Base-by-base conservation (phyloP, 495 filamentous ascomycete genomes). In the Penicillium bialowiezense region DNA sequence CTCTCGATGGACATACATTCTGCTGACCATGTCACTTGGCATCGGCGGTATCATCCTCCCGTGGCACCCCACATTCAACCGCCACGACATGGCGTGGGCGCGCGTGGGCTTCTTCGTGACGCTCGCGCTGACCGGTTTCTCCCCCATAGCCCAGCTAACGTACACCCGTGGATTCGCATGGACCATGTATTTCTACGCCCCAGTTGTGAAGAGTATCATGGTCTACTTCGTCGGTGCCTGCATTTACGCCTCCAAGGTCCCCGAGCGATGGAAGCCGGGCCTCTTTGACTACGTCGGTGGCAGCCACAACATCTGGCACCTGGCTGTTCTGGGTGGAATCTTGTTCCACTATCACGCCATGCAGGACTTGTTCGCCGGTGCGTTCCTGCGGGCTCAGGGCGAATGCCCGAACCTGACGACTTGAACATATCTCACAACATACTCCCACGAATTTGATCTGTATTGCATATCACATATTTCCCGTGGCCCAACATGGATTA, bases 1-100 rank as follows among this genome's bases (percentile, higher is more conserved):
- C 28, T 89, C 86, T 48, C 89, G 90, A 26, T 95, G 87, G 81
- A 73, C 83, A 21, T 98, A 97, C 71, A 91, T 99, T 65, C 69
- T 79, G 33, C 75, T 86, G 15, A 97, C 93, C 6, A 84, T 88
- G 55, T 65, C 83, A 14, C 78, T 99, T 13, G 92, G 93, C 20
- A 72, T 96, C 48, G 89, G 83, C 42, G 93, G 93, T 21, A 88
- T 91, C 52, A 90, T 97, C 44, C 76, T 99, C 4, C 93, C 93
- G 7, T 99, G 93, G 93, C 88, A 96, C 65, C 95, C 93, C 1
- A 86, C 80, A 10, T 99, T 99, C 74, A 99, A 99, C 64, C 88
- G 87, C 13, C 67, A 79, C 28, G 89, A 99, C 61, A 91, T 96
- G 86, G 83, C 86, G 15, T 96, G 95, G 89, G 78, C 81, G 20